Evolutionary conservation across 1,139 yeast species (phyloP).

Genomic region (Meyerozyma athensensis): DNA sequence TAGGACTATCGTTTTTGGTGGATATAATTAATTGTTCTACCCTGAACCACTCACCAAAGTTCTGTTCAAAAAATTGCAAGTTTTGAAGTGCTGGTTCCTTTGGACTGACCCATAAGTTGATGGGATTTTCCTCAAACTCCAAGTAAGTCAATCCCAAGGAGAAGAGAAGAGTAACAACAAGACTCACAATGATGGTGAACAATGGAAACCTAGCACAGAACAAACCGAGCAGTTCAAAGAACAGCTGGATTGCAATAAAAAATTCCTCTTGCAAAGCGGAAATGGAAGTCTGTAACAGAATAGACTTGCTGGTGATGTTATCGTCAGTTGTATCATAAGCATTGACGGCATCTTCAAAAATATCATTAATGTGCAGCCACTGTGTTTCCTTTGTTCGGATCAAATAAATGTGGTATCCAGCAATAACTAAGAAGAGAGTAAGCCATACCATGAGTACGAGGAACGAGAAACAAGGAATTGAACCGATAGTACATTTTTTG

Average conservation of each 20-base stretch:
- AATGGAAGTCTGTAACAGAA: conserved; percentile 3
- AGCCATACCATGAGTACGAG: conserved; percentile 52
- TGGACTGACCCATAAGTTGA: conserved; percentile 86
- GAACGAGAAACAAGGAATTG: conserved; percentile 71
- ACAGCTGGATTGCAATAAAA: conserved; percentile 16
- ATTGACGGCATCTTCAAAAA: conserved; percentile 11
- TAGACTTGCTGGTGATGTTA: background rate
- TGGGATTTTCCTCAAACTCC: conserved; percentile 72
- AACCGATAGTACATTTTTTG: conserved; percentile 51
- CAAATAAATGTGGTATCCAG: conserved; percentile 35
- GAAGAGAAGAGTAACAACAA: conserved; percentile 40
- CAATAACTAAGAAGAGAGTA: conserved; percentile 28
- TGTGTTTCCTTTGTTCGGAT: conserved; percentile 11
- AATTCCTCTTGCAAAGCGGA: conserved; percentile 9
- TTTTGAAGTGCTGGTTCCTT: conserved; percentile 67
- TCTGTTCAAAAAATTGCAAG: conserved; percentile 64
- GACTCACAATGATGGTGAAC: conserved; percentile 43
- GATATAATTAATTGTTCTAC: conserved; percentile 80
- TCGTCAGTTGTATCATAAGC: conserved; percentile 25
- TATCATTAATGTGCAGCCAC: conserved; percentile 8
- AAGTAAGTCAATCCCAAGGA: conserved; percentile 51
- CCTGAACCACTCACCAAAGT: conserved; percentile 90
- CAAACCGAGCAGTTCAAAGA: conserved; percentile 45
- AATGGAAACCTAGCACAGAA: conserved; percentile 59
- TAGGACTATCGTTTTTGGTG: conserved; percentile 53